phyloP scores from a whole-genome alignment of 768 basidiomycete species.

The Ephemerocybe angulata region DNA sequence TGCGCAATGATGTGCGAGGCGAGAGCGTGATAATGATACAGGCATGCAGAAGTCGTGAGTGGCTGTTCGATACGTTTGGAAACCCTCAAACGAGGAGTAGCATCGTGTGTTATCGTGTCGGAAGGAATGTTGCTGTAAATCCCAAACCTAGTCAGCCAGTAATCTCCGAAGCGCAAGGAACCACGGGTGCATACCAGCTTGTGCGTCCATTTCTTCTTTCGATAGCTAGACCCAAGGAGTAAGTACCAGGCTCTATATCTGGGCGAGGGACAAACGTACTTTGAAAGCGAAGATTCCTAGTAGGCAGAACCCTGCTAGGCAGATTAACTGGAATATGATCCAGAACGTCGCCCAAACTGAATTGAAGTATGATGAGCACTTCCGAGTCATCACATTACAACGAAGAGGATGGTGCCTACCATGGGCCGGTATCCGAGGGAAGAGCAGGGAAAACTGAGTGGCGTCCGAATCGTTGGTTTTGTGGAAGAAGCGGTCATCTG shows the following conservation, averaged over 20 bases:
- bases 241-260: neutral
- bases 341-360: slow-evolving; percentile 86
- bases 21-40: too few relatives aligned
- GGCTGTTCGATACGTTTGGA: too few relatives aligned
- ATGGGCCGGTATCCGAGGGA: slow-evolving; percentile 67
- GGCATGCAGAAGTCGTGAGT: too few relatives aligned
- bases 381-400: neutral
- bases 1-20: too few relatives aligned
- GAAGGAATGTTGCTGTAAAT: slow-evolving; percentile 54
- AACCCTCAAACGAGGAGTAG: too few relatives aligned
- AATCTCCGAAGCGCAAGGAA: slow-evolving; percentile 5
- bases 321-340: slow-evolving; percentile 74
- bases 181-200: slow-evolving; percentile 53
- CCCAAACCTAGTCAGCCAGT: slow-evolving; percentile 4
- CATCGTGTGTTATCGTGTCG: slow-evolving; percentile 40
- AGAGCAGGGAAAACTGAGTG: slow-evolving; percentile 81
- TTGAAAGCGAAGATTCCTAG: slow-evolving; percentile 84
- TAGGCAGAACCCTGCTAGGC: slow-evolving; percentile 74
- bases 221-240: slow-evolving; percentile 36
- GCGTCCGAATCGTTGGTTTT: slow-evolving; percentile 93
- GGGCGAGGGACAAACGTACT: slow-evolving; percentile 32
- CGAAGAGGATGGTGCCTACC: slow-evolving; percentile 37
- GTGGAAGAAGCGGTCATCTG: slow-evolving; percentile 92
- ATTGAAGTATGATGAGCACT: neutral
- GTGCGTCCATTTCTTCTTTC: slow-evolving; percentile 56